Evolutionary conservation across 78 protist species (phyloP).

Genomic region (Protostelium mycophagum): DNA sequence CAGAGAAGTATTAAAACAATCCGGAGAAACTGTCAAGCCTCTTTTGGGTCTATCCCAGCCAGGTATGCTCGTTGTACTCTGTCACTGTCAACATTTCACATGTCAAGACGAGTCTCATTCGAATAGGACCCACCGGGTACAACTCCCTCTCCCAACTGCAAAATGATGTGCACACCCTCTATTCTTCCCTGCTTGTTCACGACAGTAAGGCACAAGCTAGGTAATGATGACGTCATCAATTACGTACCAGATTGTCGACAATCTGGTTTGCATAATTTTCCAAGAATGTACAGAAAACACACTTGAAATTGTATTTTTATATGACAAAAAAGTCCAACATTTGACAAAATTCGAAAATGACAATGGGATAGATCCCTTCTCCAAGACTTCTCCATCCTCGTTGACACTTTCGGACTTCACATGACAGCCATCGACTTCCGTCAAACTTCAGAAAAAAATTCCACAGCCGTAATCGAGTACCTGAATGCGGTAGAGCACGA

Average conservation of each 20-base stretch:
- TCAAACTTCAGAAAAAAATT: neutral
- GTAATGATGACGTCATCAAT: neutral
- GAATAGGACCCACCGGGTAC: neutral
- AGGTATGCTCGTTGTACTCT: neutral
- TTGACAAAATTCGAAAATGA: too few species aligned
- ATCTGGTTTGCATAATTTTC: too few species aligned
- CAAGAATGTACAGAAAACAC: too few species aligned
- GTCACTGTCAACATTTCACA: neutral
- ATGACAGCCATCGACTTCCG: neutral
- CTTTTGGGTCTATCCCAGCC: neutral
- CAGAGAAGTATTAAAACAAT: neutral
- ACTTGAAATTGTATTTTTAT: too few species aligned
- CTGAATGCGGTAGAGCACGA: neutral
- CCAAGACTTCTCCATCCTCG: neutral
- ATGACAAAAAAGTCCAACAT: too few species aligned
- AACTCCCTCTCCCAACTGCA: neutral
- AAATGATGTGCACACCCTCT: neutral
- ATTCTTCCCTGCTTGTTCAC: neutral
- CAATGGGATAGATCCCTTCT: neutral
- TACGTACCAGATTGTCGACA: too few species aligned
- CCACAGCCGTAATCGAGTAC: neutral
- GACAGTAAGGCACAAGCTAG: neutral
- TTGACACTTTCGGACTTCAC: neutral
- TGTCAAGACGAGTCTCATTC: neutral
- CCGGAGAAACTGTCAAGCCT: neutral